Base-by-base conservation (phyloP, 257 asterid genomes). In the Solanum appendiculatum region DNA sequence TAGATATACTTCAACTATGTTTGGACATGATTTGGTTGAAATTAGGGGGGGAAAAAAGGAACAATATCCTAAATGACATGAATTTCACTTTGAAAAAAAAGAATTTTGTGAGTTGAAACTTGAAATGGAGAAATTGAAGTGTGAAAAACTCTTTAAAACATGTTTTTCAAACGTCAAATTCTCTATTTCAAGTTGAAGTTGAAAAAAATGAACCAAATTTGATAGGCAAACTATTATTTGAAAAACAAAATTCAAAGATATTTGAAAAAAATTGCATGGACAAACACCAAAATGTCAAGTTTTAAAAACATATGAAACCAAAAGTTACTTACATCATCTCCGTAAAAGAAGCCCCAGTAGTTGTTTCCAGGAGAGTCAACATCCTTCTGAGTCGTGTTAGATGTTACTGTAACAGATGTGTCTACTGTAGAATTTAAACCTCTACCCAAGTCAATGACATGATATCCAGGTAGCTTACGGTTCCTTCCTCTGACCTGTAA, bases 401-500 rank as follows among this genome's bases (percentile, higher is more conserved):
- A 87, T 78, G 81, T 86, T 78, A 85, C 74, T 6, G 58, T 72
- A 54, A 80, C 91, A 29, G 90, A 85, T 86, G 86, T 63, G 69
- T 91, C 94, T 14, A 42, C 68, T 29, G 95, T 90, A 77, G 94
- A 91, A 92, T 93, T 95, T 89, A 91, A 90, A 82, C 93, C 96
- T 87, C 86, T 83, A 34, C 93, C 94, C 87, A 92, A 86, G 87
- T 93, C 96, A 75, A 90, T 89, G 27, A 88, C 92, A 64, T 91
- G 89, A 93, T 92, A 88, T 51, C 97, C 99, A 29, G 98, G 98
- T 84, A 94, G 86, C 86, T 92, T 93, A 72, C 91, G 98, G 89
- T 93, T 92, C 91, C 98, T 93, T 87, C 98, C 96, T 86, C 95
- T 91, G 33, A 92, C 93, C 80, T 92, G 93, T 86, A 95, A 88